Evolutionary conservation across 371 early-diverging fungal genomes (phyloP).

Genomic region (Mortierella sp.): DNA sequence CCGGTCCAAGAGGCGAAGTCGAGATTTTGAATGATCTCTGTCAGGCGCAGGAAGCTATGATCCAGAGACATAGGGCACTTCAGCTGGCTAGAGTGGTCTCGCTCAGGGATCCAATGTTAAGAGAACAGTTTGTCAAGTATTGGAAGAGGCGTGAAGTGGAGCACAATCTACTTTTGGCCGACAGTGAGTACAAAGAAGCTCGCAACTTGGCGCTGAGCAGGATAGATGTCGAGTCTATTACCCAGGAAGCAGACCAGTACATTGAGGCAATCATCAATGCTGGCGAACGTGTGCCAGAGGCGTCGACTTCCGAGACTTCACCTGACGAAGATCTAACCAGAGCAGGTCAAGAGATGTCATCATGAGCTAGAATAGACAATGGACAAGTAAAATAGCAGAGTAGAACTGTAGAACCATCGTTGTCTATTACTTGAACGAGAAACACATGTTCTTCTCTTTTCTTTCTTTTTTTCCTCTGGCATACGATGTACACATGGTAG

Average conservation of each 20-base stretch:
- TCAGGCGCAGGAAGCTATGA: slow-evolving; percentile 49
- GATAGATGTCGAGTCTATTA: slow-evolving; percentile 43
- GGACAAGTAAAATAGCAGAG: background rate
- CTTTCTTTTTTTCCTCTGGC: too few species aligned
- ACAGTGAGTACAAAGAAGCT: slow-evolving; percentile 43
- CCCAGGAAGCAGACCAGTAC: slow-evolving; percentile 32
- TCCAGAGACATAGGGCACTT: slow-evolving; percentile 41
- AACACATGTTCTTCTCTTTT: too few species aligned
- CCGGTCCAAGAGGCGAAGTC: slow-evolving; percentile 28
- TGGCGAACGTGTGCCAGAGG: slow-evolving; percentile 18
- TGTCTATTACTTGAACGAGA: too few species aligned
- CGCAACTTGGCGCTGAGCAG: slow-evolving; percentile 43
- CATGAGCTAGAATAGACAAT: background rate
- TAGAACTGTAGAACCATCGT: too few species aligned
- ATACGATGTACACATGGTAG: too few species aligned
- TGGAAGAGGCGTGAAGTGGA: slow-evolving; percentile 51
- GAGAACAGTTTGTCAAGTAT: slow-evolving; percentile 51
- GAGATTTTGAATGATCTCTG: slow-evolving; percentile 48
- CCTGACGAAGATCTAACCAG: background rate
- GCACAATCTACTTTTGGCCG: slow-evolving; percentile 29
- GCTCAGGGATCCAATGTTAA: slow-evolving; percentile 33
- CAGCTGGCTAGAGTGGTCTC: slow-evolving; percentile 46
- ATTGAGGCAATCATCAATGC: slow-evolving; percentile 31
- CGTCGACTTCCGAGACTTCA: background rate
- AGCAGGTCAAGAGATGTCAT: background rate